phyloP scores from a whole-genome alignment of 1,284 basidiomycete genomes.

The Lentinus polychrous region DNA sequence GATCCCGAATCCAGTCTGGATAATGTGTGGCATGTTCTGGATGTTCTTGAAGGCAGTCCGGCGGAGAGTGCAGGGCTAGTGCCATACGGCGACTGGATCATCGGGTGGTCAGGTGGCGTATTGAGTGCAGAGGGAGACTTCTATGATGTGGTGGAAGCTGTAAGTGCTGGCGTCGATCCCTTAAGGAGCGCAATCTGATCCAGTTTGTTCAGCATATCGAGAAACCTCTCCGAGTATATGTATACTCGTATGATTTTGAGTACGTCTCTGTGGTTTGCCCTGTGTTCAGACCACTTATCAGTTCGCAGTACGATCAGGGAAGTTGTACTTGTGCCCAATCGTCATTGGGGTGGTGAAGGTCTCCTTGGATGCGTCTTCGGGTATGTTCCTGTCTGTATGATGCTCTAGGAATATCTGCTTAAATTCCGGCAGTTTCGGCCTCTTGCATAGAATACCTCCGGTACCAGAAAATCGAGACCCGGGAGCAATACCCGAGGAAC shows the following conservation, averaged over 20 bases:
- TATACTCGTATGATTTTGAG: slow-evolving; percentile 98
- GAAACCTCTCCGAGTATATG: slow-evolving; percentile 88
- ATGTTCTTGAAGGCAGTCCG: slow-evolving; percentile 93
- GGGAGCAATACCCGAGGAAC: slow-evolving; percentile 46
- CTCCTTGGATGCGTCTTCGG: slow-evolving; percentile 92
- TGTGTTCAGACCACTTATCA: slow-evolving; percentile 9
- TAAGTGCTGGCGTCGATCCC: slow-evolving; percentile 30
- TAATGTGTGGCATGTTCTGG: slow-evolving; percentile 97
- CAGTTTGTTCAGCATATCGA: slow-evolving; percentile 69
- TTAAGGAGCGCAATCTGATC: slow-evolving; percentile 5
- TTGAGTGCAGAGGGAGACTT: slow-evolving; percentile 93
- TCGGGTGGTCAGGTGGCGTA: slow-evolving; percentile 94
- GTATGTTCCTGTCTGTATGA: slow-evolving; percentile 36
- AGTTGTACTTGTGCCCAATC: slow-evolving; percentile 88
- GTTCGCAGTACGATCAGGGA: slow-evolving; percentile 74
- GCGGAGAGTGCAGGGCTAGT: slow-evolving; percentile 87
- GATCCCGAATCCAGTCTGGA: slow-evolving; percentile 83
- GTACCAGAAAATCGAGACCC: slow-evolving; percentile 47
- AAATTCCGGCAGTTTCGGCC: slow-evolving; percentile 50
- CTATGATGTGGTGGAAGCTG: slow-evolving; percentile 92
- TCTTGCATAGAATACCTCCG: slow-evolving; percentile 86
- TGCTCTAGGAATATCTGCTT: slow-evolving; percentile 9
- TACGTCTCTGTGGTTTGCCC: slow-evolving; percentile 36
- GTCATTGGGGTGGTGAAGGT: slow-evolving; percentile 94
- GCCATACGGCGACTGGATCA: slow-evolving; percentile 85